Conservation (phyloP, 441 rosid genomes). For the Croton laevigatus region DNA sequence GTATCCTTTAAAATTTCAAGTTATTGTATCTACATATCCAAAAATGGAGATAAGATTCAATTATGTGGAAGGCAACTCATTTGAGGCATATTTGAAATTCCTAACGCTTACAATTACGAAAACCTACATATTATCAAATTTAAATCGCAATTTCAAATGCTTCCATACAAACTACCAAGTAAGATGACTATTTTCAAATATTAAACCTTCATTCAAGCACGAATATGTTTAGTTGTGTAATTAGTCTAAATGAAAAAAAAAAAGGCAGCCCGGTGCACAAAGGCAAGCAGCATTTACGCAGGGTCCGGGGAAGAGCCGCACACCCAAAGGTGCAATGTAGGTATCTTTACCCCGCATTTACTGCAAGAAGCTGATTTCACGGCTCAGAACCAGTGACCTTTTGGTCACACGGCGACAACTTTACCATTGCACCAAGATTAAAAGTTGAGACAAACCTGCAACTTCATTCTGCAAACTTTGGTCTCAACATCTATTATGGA, state of each 20-base stretch:
- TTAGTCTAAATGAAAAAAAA: background rate
- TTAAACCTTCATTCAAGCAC: background rate
- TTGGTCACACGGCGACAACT: too few species aligned
- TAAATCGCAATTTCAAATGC: background rate
- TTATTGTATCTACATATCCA: too few species aligned
- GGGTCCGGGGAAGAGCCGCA: too few species aligned
- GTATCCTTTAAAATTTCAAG: too few species aligned
- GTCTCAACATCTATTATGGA: slow-evolving; percentile 62
- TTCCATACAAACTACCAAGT: too few species aligned
- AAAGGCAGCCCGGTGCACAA: too few species aligned
- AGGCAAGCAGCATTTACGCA: too few species aligned
- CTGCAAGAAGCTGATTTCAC: too few species aligned
- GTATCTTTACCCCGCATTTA: too few species aligned
- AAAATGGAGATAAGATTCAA: background rate
- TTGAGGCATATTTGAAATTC: background rate
- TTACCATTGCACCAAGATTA: too few species aligned
- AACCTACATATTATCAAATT: background rate
- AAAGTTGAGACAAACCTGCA: slow-evolving; percentile 43
- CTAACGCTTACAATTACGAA: background rate
- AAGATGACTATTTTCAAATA: background rate
- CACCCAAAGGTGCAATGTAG: too few species aligned
- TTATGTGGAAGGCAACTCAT: background rate
- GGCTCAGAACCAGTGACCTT: too few species aligned
- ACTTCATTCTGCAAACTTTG: slow-evolving; percentile 43
- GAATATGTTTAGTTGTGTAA: background rate